These are phyloP conservation scores for Serendipita sp. DNA, from an alignment of 768 basidiomycete genomes.

Conservation along the genomic window DNA sequence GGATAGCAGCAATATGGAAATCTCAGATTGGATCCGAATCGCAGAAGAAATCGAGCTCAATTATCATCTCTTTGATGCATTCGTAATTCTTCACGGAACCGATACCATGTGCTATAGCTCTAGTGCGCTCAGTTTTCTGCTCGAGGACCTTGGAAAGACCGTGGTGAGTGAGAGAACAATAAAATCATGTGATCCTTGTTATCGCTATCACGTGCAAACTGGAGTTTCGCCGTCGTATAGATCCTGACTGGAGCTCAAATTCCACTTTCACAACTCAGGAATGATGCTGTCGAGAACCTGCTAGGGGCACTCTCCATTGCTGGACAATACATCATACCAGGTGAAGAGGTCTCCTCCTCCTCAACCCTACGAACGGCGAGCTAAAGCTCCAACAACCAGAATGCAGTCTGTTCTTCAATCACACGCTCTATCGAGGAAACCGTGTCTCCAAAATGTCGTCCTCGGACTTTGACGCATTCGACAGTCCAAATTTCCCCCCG, in stretches of 20 bases:
- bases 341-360: conserved; percentile 24
- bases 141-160: conserved; percentile 87
- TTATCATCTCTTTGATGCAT: conserved; percentile 73
- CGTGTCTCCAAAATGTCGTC: conserved; percentile 71
- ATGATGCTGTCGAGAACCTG: conserved; percentile 87
- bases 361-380: no score
- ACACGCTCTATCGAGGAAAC: conserved; percentile 56
- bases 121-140: conserved; percentile 75
- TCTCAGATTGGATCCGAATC: conserved; percentile 44
- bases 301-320: conserved; percentile 81
- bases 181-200: no score
- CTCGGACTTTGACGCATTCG: conserved; percentile 68
- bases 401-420: conserved; percentile 80
- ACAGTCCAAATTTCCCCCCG: conserved; percentile 70
- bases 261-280: conserved; percentile 77
- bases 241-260: conserved; percentile 91
- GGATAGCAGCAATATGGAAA: conserved; percentile 82
- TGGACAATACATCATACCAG: conserved; percentile 84
- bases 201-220: neutral
- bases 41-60: conserved; percentile 89
- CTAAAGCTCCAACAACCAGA: conserved; percentile 24
- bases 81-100: conserved; percentile 79
- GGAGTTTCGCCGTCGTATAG: conserved; percentile 23
- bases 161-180: conserved; percentile 35
- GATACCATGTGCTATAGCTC: conserved; percentile 87